Base-by-base conservation (phyloP, 495 filamentous ascomycete species). In the Arthonia radiata region DNA sequence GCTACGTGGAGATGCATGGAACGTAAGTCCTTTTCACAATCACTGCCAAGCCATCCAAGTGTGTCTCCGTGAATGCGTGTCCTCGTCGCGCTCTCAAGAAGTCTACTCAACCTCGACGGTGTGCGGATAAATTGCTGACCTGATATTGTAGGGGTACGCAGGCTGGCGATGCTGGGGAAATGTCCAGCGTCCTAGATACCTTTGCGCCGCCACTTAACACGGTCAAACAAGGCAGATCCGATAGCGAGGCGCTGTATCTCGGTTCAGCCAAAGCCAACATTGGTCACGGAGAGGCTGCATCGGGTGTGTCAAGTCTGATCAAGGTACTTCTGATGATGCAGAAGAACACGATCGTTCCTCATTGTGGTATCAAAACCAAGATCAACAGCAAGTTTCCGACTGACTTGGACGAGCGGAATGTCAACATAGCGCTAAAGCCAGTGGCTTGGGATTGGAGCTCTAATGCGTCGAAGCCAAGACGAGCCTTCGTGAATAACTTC, bases 401-500 rank as follows among this genome's bases (percentile, higher is more conserved):
- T 16, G 37, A 43, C 25, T 26, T 43, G 11, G 31, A 10, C 7
- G 31, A 37, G 25, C 34, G 43, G 7, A 47, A 47, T 25, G 37
- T 56, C 8, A 29, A 38, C 16, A 53, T 62, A n/a, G 31, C 51
- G 24, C 41, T 18, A 5, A 37, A 28, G 31, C 30, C 18, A 12
- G 43, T 30, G 10, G 14, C 18, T 0, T 56, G 38, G 43, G 19
- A 22, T 6, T 7, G 6, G 6, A 11, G 7, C 11, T 18, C 31
- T 9, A 25, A 24, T 4, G 26, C 16, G n/a, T 25, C 13, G 24
- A 32, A 27, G 34, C 19, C 1, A 8, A 52, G 71, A n/a, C 42
- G 55, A 3, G 57, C 64, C n/a, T 61, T 76, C 32, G 39, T 74
- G 17, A 74, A 72, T 49, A 74, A 72, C 41, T 74, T 74, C 41